Evolutionary conservation across 306 rosid genomes (phyloP), one percentile per base, ranked within the genome.

Genomic region (Hippophae tibetana): DNA sequence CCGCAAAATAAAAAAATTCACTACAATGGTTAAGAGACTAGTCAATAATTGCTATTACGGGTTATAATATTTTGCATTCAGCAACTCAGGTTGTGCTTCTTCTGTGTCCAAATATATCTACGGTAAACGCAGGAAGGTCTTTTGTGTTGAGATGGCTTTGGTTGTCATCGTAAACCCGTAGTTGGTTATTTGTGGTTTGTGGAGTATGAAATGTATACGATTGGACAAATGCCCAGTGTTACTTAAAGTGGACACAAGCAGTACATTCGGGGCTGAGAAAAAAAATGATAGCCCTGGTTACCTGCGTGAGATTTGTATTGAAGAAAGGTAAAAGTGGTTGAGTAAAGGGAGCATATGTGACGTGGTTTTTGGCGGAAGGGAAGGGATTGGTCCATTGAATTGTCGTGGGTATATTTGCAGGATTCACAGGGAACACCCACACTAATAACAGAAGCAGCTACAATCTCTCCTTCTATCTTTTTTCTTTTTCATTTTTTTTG

Each of bases 1-100:
- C 77, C 99, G 55, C 97, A 88, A 81, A 93, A 84, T 72, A 97
- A 88, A 82, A 93, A 88, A 78, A 74, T 86, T 64, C 97, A 89
- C 70, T 89, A 76, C 72, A 88, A 81, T 60, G 95, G 99, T 93
- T 93, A 80, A 65, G 71, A 67, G 68, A 75, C 65, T 13, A 63
- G 77, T 69, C 73, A 66, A 52, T 66, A 62, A 64, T 75, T 75
- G 81, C 82, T 69, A 77, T 88, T 82, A 84, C 80, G 97, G 99
- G 99, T 85, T 87, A 81, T 82, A 72, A 68, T 81, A 87, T 75
- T 53, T 86, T 78, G 96, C 87, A 79, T 72, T 82, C 95, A 69
- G 88, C 85, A 67, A 86, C 83, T 74, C 79, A 79, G 85, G 80
- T 75, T 87, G 87, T 93, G 95, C 93, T 80, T 84, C 81, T 70